phyloP scores from a whole-genome alignment of 2,329 filamentous ascomycete genomes.

The Graphilbum sp. region DNA sequence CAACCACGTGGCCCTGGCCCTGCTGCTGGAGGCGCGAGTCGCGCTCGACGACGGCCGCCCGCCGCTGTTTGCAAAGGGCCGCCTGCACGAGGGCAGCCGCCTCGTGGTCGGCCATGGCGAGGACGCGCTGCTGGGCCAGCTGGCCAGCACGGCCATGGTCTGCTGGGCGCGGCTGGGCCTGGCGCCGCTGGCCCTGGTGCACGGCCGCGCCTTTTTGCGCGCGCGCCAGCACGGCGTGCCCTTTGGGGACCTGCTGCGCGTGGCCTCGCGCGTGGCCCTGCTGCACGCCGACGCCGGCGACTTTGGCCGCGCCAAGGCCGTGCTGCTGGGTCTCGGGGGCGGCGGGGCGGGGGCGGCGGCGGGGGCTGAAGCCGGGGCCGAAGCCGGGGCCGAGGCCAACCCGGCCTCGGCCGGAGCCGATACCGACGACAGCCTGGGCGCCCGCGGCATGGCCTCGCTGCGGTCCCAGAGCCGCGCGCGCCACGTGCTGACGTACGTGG shows the following conservation, averaged over 20 bases:
- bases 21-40: constrained; percentile 7
- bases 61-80: constrained; percentile 4
- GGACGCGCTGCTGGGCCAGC: constrained; percentile 7
- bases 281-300: constrained; percentile 49
- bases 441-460: constrained; percentile 7
- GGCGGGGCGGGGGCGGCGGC: too few relatives aligned
- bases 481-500: constrained; percentile 5
- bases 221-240: constrained; percentile 44
- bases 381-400: too few relatives aligned
- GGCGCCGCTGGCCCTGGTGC: constrained; percentile 35
- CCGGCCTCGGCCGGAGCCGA: too few relatives aligned
- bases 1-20: constrained; percentile 5
- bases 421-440: too few relatives aligned
- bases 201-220: constrained; percentile 58
- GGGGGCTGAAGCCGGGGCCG: too few relatives aligned
- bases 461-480: constrained; percentile 3
- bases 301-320: constrained; percentile 50
- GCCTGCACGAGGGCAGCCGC: constrained; percentile 5
- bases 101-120: constrained; percentile 3
- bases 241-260: constrained; percentile 65
- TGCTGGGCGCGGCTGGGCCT: constrained; percentile 63
- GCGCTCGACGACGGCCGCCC: constrained; percentile 6
- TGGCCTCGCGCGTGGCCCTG: constrained; percentile 54
- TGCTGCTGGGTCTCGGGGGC: constrained; percentile 26
- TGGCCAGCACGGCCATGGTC: constrained; percentile 29